Evolutionary conservation across 2,329 filamentous ascomycete genomes (phyloP), one percentile per base, ranked within the genome.

Genomic region (Metarhizium guizhouense): DNA sequence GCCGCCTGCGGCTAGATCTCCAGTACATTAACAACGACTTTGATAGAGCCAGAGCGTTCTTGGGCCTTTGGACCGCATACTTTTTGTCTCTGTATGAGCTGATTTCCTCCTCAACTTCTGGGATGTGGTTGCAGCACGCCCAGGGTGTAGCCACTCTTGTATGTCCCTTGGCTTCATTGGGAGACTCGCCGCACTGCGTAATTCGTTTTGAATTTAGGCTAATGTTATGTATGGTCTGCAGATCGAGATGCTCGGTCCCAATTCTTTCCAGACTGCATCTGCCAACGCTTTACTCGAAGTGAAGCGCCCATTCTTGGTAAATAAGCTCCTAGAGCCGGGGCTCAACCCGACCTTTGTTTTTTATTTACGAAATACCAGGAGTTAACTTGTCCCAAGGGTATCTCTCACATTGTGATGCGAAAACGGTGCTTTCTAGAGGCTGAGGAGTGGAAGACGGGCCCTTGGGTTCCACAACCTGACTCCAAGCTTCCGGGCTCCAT

Each of bases 1-100:
- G 47, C 51, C 45, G 47, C 1, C 20, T 54, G 14, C 54, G 47
- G n/a, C 32, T 42, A 3, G 56, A 59, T 34, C 30, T 59, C n/a
- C 50, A 56, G 18, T 52, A 58, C 2, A 55, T 55, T 32, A 45
- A 54, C 3, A 29, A 51, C 6, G 43, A 54, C 8, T 52, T 53
- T 34, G 50, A 34, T 4, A 14, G 47, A 30, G 50, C 45, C 14
- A 57, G 45, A n/a, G 54, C 56, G 14, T 59, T 54, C 32, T 47
- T 58, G 56, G 51, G 55, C n/a, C 54, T 59, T 4, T 56, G 50
- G 56, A 59, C 53, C 2, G 54, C 56, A 1, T 53, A 51, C 25
- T 58, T 59, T 20, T 49, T 59, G 3, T 55, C 56, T 20, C 13
- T 59, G 32, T 59, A 58, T 32, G 58, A 59, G 47, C 51, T 59